Evolutionary conservation across 805 yeast genomes (phyloP).

Genomic region (Saccharomycopsis babjevae): DNA sequence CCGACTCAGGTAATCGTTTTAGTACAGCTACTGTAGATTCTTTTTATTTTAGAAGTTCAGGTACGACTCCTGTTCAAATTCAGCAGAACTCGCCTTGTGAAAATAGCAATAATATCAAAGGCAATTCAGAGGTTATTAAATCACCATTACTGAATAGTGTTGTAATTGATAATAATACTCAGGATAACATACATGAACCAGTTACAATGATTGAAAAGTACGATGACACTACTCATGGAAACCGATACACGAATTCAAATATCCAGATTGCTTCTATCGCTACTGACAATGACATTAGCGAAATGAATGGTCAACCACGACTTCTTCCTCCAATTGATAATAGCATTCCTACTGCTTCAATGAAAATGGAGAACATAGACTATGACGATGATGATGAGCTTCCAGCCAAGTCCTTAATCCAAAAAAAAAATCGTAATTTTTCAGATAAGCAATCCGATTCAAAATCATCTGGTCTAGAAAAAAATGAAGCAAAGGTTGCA

Average conservation of each 20-base stretch:
- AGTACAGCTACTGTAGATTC: neutral
- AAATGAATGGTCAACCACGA: neutral
- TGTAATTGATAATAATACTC: neutral
- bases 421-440: neutral
- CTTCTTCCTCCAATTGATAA: neutral
- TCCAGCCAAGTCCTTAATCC: neutral
- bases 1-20: neutral
- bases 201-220: neutral
- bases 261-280: too few relatives aligned
- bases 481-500: neutral
- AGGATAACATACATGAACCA: neutral
- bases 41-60: neutral
- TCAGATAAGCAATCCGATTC: neutral
- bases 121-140: neutral
- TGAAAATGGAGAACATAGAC: neutral
- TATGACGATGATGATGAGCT: neutral
- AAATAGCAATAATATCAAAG: neutral
- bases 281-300: too few relatives aligned
- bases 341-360: neutral
- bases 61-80: neutral
- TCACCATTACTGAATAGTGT: neutral
- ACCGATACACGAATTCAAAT: too few relatives aligned
- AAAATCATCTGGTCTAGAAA: neutral
- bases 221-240: neutral
- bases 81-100: neutral